phyloP scores from a whole-genome alignment of 2,329 filamentous ascomycete genomes.

The Talaromyces sp. region DNA sequence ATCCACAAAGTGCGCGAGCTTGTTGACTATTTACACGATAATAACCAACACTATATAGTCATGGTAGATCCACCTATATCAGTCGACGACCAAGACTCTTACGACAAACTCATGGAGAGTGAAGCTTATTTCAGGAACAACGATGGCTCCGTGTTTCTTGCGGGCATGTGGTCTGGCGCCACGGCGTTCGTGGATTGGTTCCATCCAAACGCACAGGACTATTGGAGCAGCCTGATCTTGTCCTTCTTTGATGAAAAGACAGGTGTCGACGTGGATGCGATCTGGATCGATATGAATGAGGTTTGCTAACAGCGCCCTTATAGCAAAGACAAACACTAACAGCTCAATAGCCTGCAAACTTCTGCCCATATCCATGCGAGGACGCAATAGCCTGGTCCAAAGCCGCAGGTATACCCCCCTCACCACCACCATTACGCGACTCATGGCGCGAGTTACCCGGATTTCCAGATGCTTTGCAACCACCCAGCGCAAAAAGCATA shows the following conservation, averaged over 20 bases:
- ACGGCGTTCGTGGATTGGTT: slow-evolving; percentile 78
- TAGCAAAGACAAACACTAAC: not conserved
- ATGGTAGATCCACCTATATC: slow-evolving; percentile 67
- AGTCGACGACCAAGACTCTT: slow-evolving; percentile 51
- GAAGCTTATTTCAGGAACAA: slow-evolving; percentile 51
- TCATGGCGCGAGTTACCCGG: slow-evolving; percentile 65
- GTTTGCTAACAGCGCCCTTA: slow-evolving; percentile 20
- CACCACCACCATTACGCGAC: slow-evolving; percentile 60
- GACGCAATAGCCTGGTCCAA: slow-evolving; percentile 52
- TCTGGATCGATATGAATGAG: slow-evolving; percentile 74
- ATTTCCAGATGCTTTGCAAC: slow-evolving; percentile 66
- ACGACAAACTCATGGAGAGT: slow-evolving; percentile 15
- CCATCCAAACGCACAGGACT: slow-evolving; percentile 58
- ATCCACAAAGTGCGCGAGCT: slow-evolving; percentile 58
- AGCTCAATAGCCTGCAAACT: slow-evolving; percentile 35
- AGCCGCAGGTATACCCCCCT: slow-evolving; percentile 51
- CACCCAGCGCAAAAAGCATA: slow-evolving; percentile 28
- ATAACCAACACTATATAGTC: slow-evolving; percentile 67
- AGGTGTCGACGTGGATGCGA: slow-evolving; percentile 71
- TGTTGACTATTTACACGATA: slow-evolving; percentile 62
- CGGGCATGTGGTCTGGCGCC: slow-evolving; percentile 77
- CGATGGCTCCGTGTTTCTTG: slow-evolving; percentile 56
- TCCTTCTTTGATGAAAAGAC: slow-evolving; percentile 61
- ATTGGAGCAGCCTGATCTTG: slow-evolving; percentile 67
- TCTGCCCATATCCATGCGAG: slow-evolving; percentile 56